Evolutionary conservation across 2,329 filamentous ascomycete genomes (phyloP), one percentile per base, ranked within the genome.

Genomic region (Diaporthe citriasiana): DNA sequence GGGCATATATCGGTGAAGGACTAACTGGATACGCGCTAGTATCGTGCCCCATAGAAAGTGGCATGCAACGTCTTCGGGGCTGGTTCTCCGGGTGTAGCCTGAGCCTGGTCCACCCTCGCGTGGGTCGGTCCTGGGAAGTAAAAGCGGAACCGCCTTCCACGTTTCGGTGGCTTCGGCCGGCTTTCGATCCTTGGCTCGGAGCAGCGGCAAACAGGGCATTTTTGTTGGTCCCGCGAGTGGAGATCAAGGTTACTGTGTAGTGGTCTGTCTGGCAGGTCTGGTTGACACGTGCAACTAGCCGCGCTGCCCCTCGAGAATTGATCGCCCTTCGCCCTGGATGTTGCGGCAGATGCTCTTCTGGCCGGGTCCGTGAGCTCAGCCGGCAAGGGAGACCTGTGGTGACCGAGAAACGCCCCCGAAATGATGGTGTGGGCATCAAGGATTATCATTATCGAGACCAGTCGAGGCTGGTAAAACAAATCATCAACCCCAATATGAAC

Each of bases 41-140:
- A n/a, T 15, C 57, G 5, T 40, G 6, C 56, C 17, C 57, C 57
- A 42, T 60, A 60, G 10, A 27, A 50, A 50, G 9, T 12, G 30
- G n/a, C 57, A 50, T 25, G 57, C 57, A 60, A 60, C 15, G 45
- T 63, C 59, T 47, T 47, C 59, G 40, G 59, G 22, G 60, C 30
- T 66, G 60, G 45, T 25, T 42, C 4, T 38, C 30, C 60, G 60
- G 30, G 45, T 65, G 22, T n/a, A n/a, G n/a, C n/a, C n/a, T n/a
- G n/a, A n/a, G n/a, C n/a, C n/a, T n/a, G n/a, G n/a, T n/a, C n/a
- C n/a, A n/a, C n/a, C n/a, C n/a, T n/a, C n/a, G n/a, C n/a, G n/a
- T n/a, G n/a, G 22, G 60, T 47, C 60, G 35, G 56, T 19, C 30
- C 22, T n/a, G 8, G 13, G 22, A 10, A 19, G 6, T 22, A 38